Conservation (phyloP, 345 rosid genomes). For the Triadica sebifera region DNA sequence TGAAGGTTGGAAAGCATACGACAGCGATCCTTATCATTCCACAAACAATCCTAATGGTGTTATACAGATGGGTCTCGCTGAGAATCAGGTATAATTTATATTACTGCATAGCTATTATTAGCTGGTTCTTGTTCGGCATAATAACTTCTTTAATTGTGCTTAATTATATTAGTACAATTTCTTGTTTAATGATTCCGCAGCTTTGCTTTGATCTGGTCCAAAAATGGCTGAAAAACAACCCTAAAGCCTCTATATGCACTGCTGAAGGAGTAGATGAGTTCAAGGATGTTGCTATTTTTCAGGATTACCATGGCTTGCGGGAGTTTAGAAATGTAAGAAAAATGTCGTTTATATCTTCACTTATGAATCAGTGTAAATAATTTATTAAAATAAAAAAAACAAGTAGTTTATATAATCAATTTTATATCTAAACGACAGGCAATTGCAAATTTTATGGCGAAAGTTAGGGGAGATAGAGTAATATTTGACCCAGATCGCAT, state of each 20-base stretch:
- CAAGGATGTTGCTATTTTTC: constrained; percentile 65
- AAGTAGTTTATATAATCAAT: too few species aligned
- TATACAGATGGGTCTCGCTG: constrained; percentile 99
- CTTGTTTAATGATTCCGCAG: constrained; percentile 37
- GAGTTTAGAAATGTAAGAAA: constrained; percentile 88
- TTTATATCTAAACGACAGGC: too few species aligned
- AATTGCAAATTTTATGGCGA: constrained; percentile 83
- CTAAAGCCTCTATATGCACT: constrained; percentile 73
- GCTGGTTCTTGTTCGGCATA: not conserved
- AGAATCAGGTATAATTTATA: constrained; percentile 56
- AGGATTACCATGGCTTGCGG: constrained; percentile 84
- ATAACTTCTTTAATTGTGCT: not conserved
- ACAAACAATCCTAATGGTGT: constrained; percentile 62
- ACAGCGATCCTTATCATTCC: constrained; percentile 66
- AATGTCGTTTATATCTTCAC: too few species aligned
- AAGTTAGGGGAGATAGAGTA: constrained; percentile 63
- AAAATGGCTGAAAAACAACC: constrained; percentile 68
- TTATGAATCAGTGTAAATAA: too few species aligned
- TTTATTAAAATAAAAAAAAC: too few species aligned
- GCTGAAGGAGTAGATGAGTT: constrained; percentile 51
- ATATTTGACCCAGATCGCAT: constrained; percentile 74
- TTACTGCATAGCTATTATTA: too few species aligned
- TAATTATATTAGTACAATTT: not conserved
- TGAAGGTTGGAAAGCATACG: constrained; percentile 93
- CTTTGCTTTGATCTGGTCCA: constrained; percentile 67